A percentile compares a stretch with the other conserved stretches of the same genome.
These are phyloP conservation scores for Elongisporangium anandrum DNA, from an alignment of 352 stramenopile genomes.

Conservation along the genomic window DNA sequence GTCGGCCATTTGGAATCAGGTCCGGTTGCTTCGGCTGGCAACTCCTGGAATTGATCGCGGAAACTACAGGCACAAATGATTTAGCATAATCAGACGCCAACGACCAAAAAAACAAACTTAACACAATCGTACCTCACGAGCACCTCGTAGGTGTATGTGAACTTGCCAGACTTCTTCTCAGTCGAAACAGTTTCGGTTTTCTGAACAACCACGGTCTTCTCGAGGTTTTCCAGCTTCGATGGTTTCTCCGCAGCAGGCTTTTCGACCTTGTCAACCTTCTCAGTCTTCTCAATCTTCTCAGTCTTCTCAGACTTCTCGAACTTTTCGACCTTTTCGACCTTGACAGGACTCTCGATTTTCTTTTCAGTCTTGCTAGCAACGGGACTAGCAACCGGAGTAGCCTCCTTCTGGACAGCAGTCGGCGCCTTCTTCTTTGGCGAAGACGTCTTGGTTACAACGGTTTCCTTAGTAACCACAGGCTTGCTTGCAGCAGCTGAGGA, in stretches of 20 bases:
- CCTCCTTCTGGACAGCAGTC: slow-evolving; percentile 2
- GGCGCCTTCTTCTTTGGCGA: slow-evolving; percentile 13
- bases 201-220: slow-evolving; percentile 9
- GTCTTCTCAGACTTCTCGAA: neutral
- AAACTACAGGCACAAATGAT: slow-evolving; percentile 27
- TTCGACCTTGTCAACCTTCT: slow-evolving; percentile 17
- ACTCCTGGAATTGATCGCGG: slow-evolving; percentile 48
- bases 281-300: slow-evolving; percentile 1
- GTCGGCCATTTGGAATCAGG: slow-evolving; percentile 54
- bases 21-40: slow-evolving; percentile 30
- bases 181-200: slow-evolving; percentile 29
- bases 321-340: neutral
- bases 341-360: neutral
- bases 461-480: neutral
- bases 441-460: slow-evolving; percentile 4
- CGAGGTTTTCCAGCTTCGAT: neutral
- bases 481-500: neutral
- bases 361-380: neutral
- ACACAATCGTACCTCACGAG: slow-evolving; percentile 35
- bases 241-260: neutral
- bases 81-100: neutral
- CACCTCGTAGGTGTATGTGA: slow-evolving; percentile 53
- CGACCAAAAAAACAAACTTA: neutral
- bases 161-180: slow-evolving; percentile 34
- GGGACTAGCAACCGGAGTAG: neutral